Evolutionary conservation across 306 rosid species (phyloP).

Genomic region (Quercus ilex): DNA sequence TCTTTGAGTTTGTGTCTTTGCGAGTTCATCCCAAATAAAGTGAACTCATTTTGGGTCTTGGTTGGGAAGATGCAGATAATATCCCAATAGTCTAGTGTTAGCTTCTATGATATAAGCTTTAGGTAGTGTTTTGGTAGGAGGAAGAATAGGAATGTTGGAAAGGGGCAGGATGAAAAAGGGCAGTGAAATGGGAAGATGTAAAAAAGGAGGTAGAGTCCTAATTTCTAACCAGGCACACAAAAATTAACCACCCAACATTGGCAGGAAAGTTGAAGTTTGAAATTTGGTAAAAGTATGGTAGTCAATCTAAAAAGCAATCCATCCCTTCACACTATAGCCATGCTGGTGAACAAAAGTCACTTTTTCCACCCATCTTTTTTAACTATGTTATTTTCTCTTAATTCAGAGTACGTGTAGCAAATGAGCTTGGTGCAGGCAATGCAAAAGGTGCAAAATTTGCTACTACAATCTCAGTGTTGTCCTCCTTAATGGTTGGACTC

Average conservation of each 20-base stretch:
- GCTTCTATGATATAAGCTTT: neutral
- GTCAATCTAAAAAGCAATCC: neutral
- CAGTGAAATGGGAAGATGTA: too few species aligned
- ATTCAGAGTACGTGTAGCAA: constrained; percentile 64
- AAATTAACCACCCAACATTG: too few species aligned
- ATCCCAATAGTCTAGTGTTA: neutral
- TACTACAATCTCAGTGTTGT: constrained; percentile 42
- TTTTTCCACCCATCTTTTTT: neutral
- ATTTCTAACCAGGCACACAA: too few species aligned
- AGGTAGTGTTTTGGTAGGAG: too few species aligned
- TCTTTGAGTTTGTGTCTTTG: neutral
- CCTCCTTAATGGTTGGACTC: constrained; percentile 50
- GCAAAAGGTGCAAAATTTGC: constrained; percentile 69
- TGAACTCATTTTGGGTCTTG: neutral
- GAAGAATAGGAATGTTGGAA: too few species aligned
- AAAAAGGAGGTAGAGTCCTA: too few species aligned
- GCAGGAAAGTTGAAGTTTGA: too few species aligned
- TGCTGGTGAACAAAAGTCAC: neutral
- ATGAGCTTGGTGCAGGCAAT: constrained; percentile 72
- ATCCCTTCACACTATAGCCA: neutral
- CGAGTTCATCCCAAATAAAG: neutral
- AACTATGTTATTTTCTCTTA: neutral
- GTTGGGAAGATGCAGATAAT: neutral
- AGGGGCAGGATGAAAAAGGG: too few species aligned
- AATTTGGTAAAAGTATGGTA: neutral